Conservation (phyloP, 495 filamentous ascomycete species). For the Neurospora terricola region DNA sequence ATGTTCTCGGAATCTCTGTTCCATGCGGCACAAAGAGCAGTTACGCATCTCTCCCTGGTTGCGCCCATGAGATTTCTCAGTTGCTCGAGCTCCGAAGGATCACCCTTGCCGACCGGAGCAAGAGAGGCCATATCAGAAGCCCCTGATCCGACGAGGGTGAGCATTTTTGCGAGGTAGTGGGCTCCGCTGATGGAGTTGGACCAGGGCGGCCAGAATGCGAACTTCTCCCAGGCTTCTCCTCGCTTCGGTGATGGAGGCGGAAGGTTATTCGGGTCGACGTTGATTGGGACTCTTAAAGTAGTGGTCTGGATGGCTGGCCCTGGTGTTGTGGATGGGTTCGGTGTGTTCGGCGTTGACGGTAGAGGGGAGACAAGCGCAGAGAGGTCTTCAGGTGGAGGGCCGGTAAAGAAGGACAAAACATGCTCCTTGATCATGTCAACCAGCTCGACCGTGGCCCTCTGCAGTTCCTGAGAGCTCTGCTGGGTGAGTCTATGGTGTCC, state of each 20-base stretch:
- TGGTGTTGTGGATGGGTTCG: slow-evolving; percentile 41
- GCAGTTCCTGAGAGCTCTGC: slow-evolving; percentile 59
- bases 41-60: slow-evolving; percentile 74
- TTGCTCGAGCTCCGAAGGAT: slow-evolving; percentile 48
- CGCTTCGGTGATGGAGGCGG: slow-evolving; percentile 66
- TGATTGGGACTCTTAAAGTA: slow-evolving; percentile 55
- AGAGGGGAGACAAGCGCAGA: slow-evolving; percentile 74
- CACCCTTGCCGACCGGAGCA: slow-evolving; percentile 48
- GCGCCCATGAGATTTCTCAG: slow-evolving; percentile 61
- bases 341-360: slow-evolving; percentile 59
- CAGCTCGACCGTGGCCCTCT: slow-evolving; percentile 69
- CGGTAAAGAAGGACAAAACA: slow-evolving; percentile 73
- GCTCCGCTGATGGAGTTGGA: slow-evolving; percentile 83
- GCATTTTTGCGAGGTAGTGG: slow-evolving; percentile 72
- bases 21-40: slow-evolving; percentile 77
- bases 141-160: slow-evolving; percentile 70
- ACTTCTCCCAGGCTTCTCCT: slow-evolving; percentile 84
- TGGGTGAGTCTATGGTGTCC: slow-evolving; percentile 74
- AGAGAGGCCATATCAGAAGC: slow-evolving; percentile 79
- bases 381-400: slow-evolving; percentile 82
- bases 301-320: slow-evolving; percentile 6
- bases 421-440: slow-evolving; percentile 71
- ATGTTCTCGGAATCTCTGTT: slow-evolving; percentile 78
- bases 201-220: slow-evolving; percentile 91
- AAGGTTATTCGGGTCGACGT: slow-evolving; percentile 63